Percentiles rank a stretch among this genome's conserved stretches.
Conservation (phyloP, 441 rosid genomes). For the Pelargonium australe region DNA sequence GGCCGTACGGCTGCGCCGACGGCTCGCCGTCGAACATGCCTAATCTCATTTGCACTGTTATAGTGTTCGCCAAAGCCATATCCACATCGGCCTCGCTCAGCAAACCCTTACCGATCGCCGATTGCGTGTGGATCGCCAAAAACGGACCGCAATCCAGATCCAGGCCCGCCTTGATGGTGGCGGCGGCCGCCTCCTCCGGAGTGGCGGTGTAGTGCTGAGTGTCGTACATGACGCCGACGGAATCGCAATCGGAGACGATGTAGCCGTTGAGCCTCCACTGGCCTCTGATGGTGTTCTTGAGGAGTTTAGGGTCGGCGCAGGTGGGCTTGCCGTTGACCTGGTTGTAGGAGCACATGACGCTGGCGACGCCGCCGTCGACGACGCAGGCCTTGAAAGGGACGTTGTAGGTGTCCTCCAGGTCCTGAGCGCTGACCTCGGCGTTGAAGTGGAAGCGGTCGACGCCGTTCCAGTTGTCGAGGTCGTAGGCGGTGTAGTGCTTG, state of each 20-base stretch:
- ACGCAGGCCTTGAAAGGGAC: slow-evolving; percentile 96
- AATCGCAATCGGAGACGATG: slow-evolving; percentile 81
- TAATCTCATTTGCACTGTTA: slow-evolving; percentile 65
- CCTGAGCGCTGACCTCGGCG: slow-evolving; percentile 42
- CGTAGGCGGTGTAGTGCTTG: slow-evolving; percentile 84
- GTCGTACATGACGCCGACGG: slow-evolving; percentile 48
- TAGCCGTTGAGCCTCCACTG: slow-evolving; percentile 84
- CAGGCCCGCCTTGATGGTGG: slow-evolving; percentile 58
- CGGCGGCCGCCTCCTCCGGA: slow-evolving; percentile 76
- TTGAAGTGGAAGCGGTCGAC: slow-evolving; percentile 54
- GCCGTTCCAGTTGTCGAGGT: slow-evolving; percentile 77
- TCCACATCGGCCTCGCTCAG: slow-evolving; percentile 42
- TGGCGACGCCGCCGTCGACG: slow-evolving; percentile 81
- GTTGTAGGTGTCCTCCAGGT: slow-evolving; percentile 81
- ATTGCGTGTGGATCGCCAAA: slow-evolving; percentile 60
- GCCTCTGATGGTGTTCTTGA: slow-evolving; percentile 58
- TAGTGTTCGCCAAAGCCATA: slow-evolving; percentile 64
- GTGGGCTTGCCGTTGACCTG: slow-evolving; percentile 82
- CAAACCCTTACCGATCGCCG: slow-evolving; percentile 58
- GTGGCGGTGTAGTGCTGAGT: slow-evolving; percentile 71
- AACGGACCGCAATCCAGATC: slow-evolving; percentile 73
- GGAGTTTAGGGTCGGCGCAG: slow-evolving; percentile 79
- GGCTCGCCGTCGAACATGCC: slow-evolving; percentile 91
- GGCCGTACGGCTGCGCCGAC: slow-evolving; percentile 55
- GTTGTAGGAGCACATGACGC: slow-evolving; percentile 91